Conservation (phyloP, 1,284 basidiomycete species). For the Amylostereum areolatum region DNA sequence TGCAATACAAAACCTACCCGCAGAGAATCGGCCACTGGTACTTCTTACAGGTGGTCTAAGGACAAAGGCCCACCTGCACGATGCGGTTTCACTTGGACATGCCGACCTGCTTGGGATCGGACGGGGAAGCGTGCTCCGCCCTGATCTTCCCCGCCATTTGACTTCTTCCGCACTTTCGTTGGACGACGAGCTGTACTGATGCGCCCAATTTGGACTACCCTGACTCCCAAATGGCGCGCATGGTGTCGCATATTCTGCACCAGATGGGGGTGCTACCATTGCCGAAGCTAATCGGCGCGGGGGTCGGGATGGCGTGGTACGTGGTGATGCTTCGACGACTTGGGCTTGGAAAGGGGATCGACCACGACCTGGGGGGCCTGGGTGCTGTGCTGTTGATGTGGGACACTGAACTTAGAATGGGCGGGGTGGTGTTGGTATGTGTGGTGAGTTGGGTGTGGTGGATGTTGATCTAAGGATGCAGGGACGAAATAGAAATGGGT, state of each 20-base stretch:
- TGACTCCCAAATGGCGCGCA: conserved; percentile 3
- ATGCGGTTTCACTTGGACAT: conserved; percentile 46
- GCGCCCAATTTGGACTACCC: conserved; percentile 7
- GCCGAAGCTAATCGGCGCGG: conserved; percentile 51
- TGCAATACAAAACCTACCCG: conserved; percentile 33
- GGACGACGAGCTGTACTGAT: not conserved
- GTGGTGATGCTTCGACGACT: conserved; percentile 42
- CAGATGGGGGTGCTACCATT: conserved; percentile 25
- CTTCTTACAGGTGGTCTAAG: conserved; percentile 79
- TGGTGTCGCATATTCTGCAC: not conserved
- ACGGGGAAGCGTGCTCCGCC: conserved; percentile 60
- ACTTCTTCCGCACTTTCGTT: conserved; percentile 1
- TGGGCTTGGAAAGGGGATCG: conserved; percentile 26
- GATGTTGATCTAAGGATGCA: not conserved
- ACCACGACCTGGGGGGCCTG: conserved; percentile 29
- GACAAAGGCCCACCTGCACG: conserved; percentile 52
- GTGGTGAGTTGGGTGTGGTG: not conserved
- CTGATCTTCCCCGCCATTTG: conserved; percentile 38
- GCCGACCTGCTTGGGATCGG: conserved; percentile 77
- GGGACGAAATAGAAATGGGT: too few relatives aligned
- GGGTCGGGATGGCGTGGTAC: conserved; percentile 55
- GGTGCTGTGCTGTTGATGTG: conserved; percentile 37
- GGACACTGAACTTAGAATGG: conserved; percentile 11
- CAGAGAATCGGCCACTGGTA: conserved; percentile 43
- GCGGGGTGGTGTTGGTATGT: not conserved